Evolutionary conservation across 306 rosid genomes (phyloP).

Genomic region (Fragaria ananassa): DNA sequence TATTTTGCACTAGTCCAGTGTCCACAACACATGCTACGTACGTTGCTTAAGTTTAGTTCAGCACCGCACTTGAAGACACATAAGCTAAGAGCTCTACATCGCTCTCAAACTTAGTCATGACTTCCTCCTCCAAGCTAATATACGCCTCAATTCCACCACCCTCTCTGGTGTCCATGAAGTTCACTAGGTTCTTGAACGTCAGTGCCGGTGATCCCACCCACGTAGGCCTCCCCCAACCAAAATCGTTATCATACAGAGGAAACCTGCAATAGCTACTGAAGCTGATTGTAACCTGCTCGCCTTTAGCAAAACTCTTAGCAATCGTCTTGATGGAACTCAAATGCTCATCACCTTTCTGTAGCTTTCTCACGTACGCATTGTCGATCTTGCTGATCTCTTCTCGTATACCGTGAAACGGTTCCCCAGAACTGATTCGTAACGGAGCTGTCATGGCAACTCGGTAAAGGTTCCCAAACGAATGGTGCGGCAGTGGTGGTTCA

Average conservation of each 20-base stretch:
- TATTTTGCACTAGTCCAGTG: too few relatives aligned
- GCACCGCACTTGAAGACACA: background rate
- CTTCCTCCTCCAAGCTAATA: slow-evolving; percentile 12
- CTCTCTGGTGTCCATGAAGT: slow-evolving; percentile 3
- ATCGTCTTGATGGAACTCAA: background rate
- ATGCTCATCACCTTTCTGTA: slow-evolving; percentile 6
- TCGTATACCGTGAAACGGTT: slow-evolving; percentile 10
- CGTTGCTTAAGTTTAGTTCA: too few relatives aligned
- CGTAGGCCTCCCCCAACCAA: slow-evolving; percentile 32
- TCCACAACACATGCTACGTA: too few relatives aligned
- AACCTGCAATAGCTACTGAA: slow-evolving; percentile 30
- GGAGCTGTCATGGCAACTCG: background rate
- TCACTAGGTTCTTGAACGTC: slow-evolving; percentile 7
- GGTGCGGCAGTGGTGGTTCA: slow-evolving; percentile 7
- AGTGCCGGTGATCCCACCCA: slow-evolving; percentile 13
- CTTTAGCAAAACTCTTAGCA: background rate
- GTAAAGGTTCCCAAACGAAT: slow-evolving; percentile 13
- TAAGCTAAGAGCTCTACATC: background rate
- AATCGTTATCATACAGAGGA: slow-evolving; percentile 28
- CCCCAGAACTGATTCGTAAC: background rate
- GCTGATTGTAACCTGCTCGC: background rate
- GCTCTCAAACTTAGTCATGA: slow-evolving; percentile 8
- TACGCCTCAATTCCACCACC: slow-evolving; percentile 21
- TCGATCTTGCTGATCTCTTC: slow-evolving; percentile 10
- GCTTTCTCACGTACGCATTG: background rate